phyloP scores from a whole-genome alignment of 176 grass and related monocot species.

The Hyparrhenia diplandra region DNA sequence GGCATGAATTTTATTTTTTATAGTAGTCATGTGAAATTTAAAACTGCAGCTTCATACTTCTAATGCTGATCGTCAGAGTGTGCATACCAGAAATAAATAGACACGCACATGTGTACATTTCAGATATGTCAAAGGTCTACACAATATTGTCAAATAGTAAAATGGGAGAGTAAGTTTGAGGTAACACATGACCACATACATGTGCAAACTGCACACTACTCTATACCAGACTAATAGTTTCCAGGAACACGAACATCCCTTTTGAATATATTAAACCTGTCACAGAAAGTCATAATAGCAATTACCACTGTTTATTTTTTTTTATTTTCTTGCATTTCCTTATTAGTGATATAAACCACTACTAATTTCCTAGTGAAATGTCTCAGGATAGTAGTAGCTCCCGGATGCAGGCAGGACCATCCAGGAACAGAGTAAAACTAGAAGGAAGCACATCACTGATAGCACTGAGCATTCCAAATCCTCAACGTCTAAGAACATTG shows the following conservation, averaged over 20 bases:
- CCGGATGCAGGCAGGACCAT: slow-evolving; percentile 12
- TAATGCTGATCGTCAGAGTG: too few relatives aligned
- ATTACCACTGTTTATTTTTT: neutral
- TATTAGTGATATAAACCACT: neutral
- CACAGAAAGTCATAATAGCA: neutral
- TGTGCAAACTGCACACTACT: neutral
- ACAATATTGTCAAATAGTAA: too few relatives aligned
- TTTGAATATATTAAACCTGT: neutral
- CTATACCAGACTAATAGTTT: neutral
- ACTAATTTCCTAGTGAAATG: slow-evolving; percentile 27
- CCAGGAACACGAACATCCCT: neutral
- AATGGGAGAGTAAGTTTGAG: neutral
- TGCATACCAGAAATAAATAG: too few relatives aligned
- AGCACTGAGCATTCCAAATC: slow-evolving; percentile 19
- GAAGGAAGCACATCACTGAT: slow-evolving; percentile 9
- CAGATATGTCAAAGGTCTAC: too few relatives aligned
- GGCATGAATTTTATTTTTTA: neutral
- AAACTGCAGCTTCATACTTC: neutral
- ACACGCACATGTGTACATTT: neutral
- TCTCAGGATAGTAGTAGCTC: slow-evolving; percentile 33
- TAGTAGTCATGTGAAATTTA: neutral
- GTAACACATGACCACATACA: neutral
- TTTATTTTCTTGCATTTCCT: neutral
- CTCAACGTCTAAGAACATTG: slow-evolving; percentile 17
- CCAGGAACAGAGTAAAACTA: slow-evolving; percentile 4